Percentiles rank a stretch among this genome's conserved stretches.
Conservation (phyloP, 1,139 yeast genomes). For the Candida anutae region DNA sequence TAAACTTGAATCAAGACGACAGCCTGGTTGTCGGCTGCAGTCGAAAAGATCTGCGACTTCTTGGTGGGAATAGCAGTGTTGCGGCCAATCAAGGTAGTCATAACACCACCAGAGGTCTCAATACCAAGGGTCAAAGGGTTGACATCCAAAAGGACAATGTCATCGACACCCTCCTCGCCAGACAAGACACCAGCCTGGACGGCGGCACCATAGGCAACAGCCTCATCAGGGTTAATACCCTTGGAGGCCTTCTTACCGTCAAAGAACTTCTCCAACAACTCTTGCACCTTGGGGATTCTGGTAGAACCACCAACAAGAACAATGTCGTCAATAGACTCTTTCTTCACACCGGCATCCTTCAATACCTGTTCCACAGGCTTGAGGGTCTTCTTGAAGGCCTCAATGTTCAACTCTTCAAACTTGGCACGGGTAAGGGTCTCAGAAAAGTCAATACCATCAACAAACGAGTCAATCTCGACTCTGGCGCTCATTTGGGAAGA, state of each 20-base stretch:
- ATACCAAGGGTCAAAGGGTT: constrained; percentile 43
- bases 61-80: constrained; percentile 43
- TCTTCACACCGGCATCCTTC: constrained; percentile 79
- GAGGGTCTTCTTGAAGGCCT: constrained; percentile 79
- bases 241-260: constrained; percentile 91
- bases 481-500: constrained; percentile 86
- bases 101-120: constrained; percentile 44
- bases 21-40: constrained; percentile 44
- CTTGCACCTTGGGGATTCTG: constrained; percentile 96
- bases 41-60: constrained; percentile 41
- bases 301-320: constrained; percentile 97
- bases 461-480: constrained; percentile 91
- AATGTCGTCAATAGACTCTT: constrained; percentile 81
- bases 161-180: constrained; percentile 54
- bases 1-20: constrained; percentile 40
- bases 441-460: constrained; percentile 90
- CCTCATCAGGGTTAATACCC: constrained; percentile 90
- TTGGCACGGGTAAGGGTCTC: constrained; percentile 92
- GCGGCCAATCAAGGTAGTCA: constrained; percentile 42
- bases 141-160: constrained; percentile 42
- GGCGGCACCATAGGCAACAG: constrained; percentile 50
- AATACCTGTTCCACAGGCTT: constrained; percentile 92
- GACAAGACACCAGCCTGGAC: constrained; percentile 90
- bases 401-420: constrained; percentile 87
- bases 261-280: constrained; percentile 77